These are phyloP conservation scores for Articulospora tetracladia DNA, from an alignment of 495 filamentous ascomycete genomes.

Conservation along the genomic window DNA sequence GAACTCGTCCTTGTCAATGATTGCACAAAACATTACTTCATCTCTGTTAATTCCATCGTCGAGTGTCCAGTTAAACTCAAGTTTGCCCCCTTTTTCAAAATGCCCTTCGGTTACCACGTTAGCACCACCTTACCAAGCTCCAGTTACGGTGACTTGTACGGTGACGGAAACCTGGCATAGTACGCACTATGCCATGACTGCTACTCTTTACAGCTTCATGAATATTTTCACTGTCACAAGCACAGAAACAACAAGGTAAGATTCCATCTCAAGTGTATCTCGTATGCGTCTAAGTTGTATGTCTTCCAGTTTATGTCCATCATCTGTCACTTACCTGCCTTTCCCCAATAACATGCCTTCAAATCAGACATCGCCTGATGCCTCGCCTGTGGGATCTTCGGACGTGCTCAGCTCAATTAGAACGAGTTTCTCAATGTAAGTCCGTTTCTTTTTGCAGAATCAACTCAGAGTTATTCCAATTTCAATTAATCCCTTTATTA, in stretches of 20 bases:
- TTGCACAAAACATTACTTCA: too few relatives aligned
- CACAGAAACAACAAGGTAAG: constrained; percentile 21
- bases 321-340: constrained; percentile 1
- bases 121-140: constrained; percentile 4
- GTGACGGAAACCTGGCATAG: constrained; percentile 23
- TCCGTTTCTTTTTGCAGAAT: too few relatives aligned
- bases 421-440: too few relatives aligned
- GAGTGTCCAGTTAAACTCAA: too few relatives aligned
- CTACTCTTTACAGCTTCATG: constrained; percentile 20
- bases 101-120: not conserved
- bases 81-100: not conserved
- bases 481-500: too few relatives aligned
- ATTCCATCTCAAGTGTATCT: not conserved
- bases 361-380: not conserved
- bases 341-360: not conserved
- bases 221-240: constrained; percentile 15
- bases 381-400: too few relatives aligned
- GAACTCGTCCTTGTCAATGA: too few relatives aligned
- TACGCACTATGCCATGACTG: constrained; percentile 19
- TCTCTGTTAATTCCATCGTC: too few relatives aligned
- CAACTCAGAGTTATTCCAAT: too few relatives aligned
- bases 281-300: not conserved
- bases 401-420: not conserved
- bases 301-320: constrained; percentile 3
- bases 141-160: constrained; percentile 11